These are phyloP conservation scores for Eucalyptus decipiens DNA, from an alignment of 345 rosid genomes.

Conservation along the genomic window DNA sequence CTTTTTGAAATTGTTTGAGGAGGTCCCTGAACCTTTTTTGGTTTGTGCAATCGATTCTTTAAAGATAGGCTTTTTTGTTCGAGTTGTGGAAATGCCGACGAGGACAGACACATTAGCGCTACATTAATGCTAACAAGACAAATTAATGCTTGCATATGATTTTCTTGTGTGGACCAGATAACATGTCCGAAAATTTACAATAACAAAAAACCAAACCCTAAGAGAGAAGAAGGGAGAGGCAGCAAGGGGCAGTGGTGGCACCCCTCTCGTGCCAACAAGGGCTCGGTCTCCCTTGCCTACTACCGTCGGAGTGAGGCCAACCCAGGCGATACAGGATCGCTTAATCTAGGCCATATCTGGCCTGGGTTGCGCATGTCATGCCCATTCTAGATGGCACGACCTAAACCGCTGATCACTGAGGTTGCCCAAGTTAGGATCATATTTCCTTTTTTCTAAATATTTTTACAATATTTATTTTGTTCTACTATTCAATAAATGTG, in stretches of 20 bases:
- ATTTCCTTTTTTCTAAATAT: neutral
- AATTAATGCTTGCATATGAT: neutral
- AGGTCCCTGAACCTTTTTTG: neutral
- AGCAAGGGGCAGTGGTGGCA: neutral
- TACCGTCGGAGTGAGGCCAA: neutral
- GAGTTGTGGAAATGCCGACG: too few species aligned
- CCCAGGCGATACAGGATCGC: neutral
- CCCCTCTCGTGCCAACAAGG: neutral
- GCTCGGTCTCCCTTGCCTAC: neutral
- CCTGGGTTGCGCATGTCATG: neutral
- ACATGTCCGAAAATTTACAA: neutral
- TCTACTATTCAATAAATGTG: neutral
- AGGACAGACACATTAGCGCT: neutral
- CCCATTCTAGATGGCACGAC: neutral
- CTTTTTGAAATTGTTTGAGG: neutral
- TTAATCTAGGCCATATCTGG: neutral
- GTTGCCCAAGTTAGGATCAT: neutral
- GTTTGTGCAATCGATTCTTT: neutral
- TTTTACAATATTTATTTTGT: neutral
- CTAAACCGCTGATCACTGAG: neutral
- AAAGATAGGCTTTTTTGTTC: too few species aligned
- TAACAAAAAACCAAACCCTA: neutral
- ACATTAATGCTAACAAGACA: neutral
- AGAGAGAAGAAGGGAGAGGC: neutral
- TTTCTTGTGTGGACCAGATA: neutral